These are phyloP conservation scores for Helotiales sp. DNA, from an alignment of 2,329 filamentous ascomycete genomes.

Conservation along the genomic window DNA sequence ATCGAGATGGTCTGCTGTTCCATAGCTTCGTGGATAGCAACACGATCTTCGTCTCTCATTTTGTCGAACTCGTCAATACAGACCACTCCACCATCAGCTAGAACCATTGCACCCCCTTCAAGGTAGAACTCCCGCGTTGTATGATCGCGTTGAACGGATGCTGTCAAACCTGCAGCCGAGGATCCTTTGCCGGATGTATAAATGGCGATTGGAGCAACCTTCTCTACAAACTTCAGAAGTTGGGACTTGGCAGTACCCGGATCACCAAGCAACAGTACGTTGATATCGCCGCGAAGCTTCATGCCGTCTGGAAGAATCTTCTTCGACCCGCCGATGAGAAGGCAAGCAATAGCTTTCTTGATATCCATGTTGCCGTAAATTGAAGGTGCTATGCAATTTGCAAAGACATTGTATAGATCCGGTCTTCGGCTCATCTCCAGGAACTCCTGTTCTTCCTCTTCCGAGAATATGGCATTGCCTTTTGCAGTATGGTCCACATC, in stretches of 20 bases:
- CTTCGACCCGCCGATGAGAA: constrained; percentile 92
- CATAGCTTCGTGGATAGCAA: constrained; percentile 99
- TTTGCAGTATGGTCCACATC: constrained; percentile 89
- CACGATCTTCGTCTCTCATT: constrained; percentile 97
- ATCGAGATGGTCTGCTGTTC: constrained; percentile 99
- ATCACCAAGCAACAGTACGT: constrained; percentile 93
- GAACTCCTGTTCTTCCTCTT: constrained; percentile 97
- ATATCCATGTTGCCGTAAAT: constrained; percentile 97
- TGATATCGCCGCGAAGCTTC: constrained; percentile 97
- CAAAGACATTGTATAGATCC: constrained; percentile 89
- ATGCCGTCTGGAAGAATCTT: constrained; percentile 98
- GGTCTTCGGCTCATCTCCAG: constrained; percentile 84
- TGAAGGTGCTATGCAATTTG: constrained; percentile 91
- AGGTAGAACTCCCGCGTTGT: constrained; percentile 95
- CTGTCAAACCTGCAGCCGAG: constrained; percentile 94
- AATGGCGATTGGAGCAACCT: constrained; percentile 93
- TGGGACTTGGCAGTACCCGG: constrained; percentile 98
- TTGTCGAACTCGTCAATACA: constrained; percentile 99
- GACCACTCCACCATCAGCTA: constrained; percentile 94
- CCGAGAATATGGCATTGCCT: constrained; percentile 79
- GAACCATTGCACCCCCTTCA: constrained; percentile 97
- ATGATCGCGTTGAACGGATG: constrained; percentile 91
- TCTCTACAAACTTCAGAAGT: constrained; percentile 94
- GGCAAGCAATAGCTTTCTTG: constrained; percentile 94
- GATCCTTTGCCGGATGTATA: constrained; percentile 99